phyloP scores from a whole-genome alignment of 306 rosid species.

The Acmispon strigosus region DNA sequence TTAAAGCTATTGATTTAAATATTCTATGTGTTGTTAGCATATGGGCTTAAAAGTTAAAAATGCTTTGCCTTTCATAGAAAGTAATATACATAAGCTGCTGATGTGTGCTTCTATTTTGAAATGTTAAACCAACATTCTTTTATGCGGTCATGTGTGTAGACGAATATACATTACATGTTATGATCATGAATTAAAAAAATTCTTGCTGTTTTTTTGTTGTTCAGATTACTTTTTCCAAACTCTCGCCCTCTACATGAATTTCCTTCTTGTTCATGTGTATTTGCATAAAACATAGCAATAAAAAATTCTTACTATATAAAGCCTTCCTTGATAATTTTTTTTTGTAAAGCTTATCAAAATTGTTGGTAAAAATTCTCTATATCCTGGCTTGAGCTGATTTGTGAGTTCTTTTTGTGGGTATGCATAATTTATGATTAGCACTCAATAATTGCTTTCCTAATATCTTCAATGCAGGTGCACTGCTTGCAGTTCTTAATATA shows the following conservation, averaged over 20 bases:
- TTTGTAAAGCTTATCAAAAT: slow-evolving; percentile 8
- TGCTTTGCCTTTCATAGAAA: background rate
- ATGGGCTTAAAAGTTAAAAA: background rate
- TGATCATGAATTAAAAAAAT: background rate
- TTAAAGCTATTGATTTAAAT: slow-evolving; percentile 3
- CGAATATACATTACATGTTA: background rate
- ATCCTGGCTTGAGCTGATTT: slow-evolving; percentile 8
- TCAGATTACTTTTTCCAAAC: background rate
- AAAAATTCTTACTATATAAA: background rate
- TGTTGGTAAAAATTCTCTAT: slow-evolving; percentile 1
- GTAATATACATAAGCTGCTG: background rate
- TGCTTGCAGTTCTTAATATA: slow-evolving; percentile 96
- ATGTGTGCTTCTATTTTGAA: background rate
- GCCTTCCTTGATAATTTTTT: background rate
- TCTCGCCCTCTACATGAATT: background rate
- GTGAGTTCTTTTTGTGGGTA: slow-evolving; percentile 3
- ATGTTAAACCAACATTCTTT: background rate
- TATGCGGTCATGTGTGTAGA: slow-evolving; percentile 1
- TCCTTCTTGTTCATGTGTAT: background rate
- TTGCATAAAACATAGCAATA: background rate
- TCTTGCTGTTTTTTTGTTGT: background rate
- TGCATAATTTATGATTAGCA: background rate
- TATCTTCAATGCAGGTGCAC: slow-evolving; percentile 64
- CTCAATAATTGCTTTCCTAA: slow-evolving; percentile 16
- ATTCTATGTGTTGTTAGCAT: background rate